Evolutionary conservation across 2,329 filamentous ascomycete species (phyloP).

Genomic region (Diaporthe australafricana): DNA sequence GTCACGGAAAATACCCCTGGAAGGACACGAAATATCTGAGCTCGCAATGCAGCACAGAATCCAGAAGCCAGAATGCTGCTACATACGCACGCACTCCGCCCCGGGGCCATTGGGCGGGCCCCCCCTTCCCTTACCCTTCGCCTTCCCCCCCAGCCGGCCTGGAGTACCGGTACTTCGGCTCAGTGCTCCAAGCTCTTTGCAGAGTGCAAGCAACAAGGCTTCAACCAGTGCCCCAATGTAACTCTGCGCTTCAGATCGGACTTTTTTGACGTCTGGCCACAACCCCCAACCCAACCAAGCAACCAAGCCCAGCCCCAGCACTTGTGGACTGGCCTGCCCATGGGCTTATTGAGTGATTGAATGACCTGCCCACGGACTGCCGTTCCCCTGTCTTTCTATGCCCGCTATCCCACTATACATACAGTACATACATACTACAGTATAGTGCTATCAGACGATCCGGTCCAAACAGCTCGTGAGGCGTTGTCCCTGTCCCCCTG

Average conservation of each 20-base stretch:
- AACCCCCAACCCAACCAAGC: too few relatives aligned
- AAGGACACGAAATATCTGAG: slow-evolving; percentile 21
- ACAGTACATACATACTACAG: slow-evolving; percentile 16
- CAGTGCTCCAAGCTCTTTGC: background rate
- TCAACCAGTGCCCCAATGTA: slow-evolving; percentile 21
- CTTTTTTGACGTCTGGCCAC: slow-evolving; percentile 22
- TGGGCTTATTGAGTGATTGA: background rate
- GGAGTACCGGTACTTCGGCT: slow-evolving; percentile 28
- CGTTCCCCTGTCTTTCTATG: background rate
- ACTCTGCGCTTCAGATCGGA: slow-evolving; percentile 28
- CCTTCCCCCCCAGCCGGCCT: background rate
- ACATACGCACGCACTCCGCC: slow-evolving; percentile 8
- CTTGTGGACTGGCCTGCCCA: background rate
- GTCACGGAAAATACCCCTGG: slow-evolving; percentile 25
- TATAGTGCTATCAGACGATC: slow-evolving; percentile 22
- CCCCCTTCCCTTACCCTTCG: background rate
- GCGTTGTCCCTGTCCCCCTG: slow-evolving; percentile 2
- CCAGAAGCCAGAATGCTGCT: background rate
- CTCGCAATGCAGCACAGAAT: background rate
- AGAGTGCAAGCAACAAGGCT: background rate
- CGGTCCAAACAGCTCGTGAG: slow-evolving; percentile 29
- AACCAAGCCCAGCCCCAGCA: background rate
- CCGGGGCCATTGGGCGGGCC: slow-evolving; percentile 9
- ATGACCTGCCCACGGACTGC: background rate
- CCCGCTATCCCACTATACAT: slow-evolving; percentile 27